Evolutionary conservation across 345 rosid genomes (phyloP), one percentile per base, ranked within the genome.

Genomic region (Citropsis articulata): DNA sequence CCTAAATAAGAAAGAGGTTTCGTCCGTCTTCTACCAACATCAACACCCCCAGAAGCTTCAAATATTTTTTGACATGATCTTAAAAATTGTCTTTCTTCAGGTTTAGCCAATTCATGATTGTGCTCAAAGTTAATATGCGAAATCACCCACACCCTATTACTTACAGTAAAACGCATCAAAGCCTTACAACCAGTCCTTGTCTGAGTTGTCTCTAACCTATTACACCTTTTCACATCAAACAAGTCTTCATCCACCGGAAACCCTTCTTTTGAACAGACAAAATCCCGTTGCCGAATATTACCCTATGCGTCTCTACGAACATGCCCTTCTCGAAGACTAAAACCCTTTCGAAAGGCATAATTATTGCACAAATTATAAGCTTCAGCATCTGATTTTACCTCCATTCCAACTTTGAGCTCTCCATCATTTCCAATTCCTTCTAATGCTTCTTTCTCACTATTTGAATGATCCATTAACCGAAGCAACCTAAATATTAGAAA

Each of bases 311-410:
- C 25, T 45, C 66, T 31, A 35, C 62, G 50, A 27, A 68, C 9
- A 56, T 78, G 79, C 10, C 77, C 84, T 63, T 78, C 73, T 28
- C 81, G 75, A 45, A 81, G 65, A 38, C 84, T 81, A 50, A 81
- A 81, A 5, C 84, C 84, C 9, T 45, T 78, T 28, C 38, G 62
- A 2, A 66, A 61, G 1, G 81, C 84, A 60, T 81, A 78, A 4
- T 48, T 56, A 48, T 78, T 77, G 42, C 75, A 77, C 9, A 81
- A 74, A 27, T 57, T 62, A 45, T 53, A 81, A 21, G 81, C 81
- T 61, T 78, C 81, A 18, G 53, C 75, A 27, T 81, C 84, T 16
- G 64, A 66, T 0, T 48, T 66, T 25, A 71, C 81, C n/a, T 53
- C 57, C 73, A 28, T 28, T 45, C 50, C 50, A 45, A 45, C 18